Evolutionary conservation across 2,329 filamentous ascomycete species (phyloP), one percentile per base, ranked within the genome.

Genomic region (Cadophora sp.): DNA sequence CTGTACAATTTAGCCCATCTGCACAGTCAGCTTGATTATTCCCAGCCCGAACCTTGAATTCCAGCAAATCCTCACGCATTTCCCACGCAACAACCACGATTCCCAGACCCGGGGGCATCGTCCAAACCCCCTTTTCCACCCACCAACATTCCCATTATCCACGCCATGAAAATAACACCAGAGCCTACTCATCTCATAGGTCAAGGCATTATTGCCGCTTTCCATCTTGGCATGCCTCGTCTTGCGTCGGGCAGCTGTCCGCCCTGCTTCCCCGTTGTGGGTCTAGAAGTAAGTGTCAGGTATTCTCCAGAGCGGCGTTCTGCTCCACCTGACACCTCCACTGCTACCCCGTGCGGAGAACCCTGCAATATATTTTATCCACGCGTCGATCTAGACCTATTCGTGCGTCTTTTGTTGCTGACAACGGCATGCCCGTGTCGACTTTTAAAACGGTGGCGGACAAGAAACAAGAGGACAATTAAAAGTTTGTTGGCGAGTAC

Each of bases 321-420:
- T 43, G 50, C 30, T 43, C 61, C 50, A 24, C 20, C 61, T 48
- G 50, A 30, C 33, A 30, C 33, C 22, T 56, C 51, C 30, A 58
- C 33, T 27, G 18, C 24, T 59, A 11, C 36, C 36, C 50, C 7
- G n/a, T 64, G 61, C 61, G 61, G 61, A 48, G 61, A 64, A 64
- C 50, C 50, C 43, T 41, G 61, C n/a, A 56, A 11, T 33, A 62
- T 18, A 22, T 39, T 39, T n/a, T 33, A 18, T 60, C 16, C 11
- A 8, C n/a, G 13, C 16, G 41, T 47, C 39, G 14, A 45, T 47
- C 39, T 59, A 33, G 39, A 16, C 39, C 22, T 59, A 33, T 47
- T 47, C n/a, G 7, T 22, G 39, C 36, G 13, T 20, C 6, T 27
- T 30, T 45, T 30, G 22, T 56, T 8, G 55, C n/a, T 27, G 36